Evolutionary conservation across 495 filamentous ascomycete species (phyloP).

Genomic region (Ascobolus immersus): DNA sequence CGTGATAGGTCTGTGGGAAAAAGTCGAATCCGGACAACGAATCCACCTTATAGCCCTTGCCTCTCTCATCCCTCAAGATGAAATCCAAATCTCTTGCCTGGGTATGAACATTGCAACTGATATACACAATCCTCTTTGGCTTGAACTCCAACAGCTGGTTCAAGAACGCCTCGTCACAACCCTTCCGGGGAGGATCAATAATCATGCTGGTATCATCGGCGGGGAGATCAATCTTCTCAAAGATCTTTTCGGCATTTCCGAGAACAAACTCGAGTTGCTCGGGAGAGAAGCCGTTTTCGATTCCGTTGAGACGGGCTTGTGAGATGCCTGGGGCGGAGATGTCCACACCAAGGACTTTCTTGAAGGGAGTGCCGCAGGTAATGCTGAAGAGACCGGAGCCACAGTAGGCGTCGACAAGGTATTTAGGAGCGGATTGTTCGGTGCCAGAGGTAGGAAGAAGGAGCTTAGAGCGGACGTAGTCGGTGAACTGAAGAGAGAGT

Average conservation of each 20-base stretch:
- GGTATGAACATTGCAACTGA: slow-evolving; percentile 93
- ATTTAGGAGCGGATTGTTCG: slow-evolving; percentile 21
- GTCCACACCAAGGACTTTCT: slow-evolving; percentile 40
- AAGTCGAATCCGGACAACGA: slow-evolving; percentile 87
- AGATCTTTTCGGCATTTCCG: slow-evolving; percentile 60
- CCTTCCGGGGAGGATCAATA: slow-evolving; percentile 84
- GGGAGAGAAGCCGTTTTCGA: slow-evolving; percentile 32
- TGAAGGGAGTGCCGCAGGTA: slow-evolving; percentile 63
- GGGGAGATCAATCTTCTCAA: slow-evolving; percentile 43
- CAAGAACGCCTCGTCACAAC: slow-evolving; percentile 68
- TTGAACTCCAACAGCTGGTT: slow-evolving; percentile 48
- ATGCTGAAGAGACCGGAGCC: slow-evolving; percentile 93
- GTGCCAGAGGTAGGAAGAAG: slow-evolving; percentile 21
- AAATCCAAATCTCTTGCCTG: slow-evolving; percentile 64
- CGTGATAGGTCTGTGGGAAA: slow-evolving; percentile 91
- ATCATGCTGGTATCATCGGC: slow-evolving; percentile 64
- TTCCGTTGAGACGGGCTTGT: slow-evolving; percentile 53
- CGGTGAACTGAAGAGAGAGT: slow-evolving; percentile 36
- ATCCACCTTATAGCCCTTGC: slow-evolving; percentile 59
- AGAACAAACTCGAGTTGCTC: slow-evolving; percentile 52
- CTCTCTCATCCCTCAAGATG: slow-evolving; percentile 18
- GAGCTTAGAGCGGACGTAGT: slow-evolving; percentile 66
- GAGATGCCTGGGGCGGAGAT: slow-evolving; percentile 45
- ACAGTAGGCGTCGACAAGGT: slow-evolving; percentile 91
- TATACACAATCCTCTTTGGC: slow-evolving; percentile 64